Base-by-base conservation (phyloP, 495 filamentous ascomycete genomes). In the Annulohypoxylon bovei region DNA sequence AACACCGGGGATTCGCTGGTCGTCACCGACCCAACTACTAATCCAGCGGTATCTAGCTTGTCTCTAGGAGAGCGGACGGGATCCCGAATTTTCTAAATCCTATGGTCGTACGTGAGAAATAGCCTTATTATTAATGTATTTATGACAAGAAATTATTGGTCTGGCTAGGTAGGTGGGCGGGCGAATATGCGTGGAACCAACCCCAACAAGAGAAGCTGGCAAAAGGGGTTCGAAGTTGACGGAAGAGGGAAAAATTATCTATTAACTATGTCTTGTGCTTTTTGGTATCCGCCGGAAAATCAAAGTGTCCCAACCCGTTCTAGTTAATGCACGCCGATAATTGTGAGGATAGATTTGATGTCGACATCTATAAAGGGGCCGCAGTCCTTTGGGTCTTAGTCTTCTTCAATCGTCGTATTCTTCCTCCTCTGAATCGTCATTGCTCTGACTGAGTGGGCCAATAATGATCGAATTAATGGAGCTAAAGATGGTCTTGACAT, bases 31-130 rank as follows among this genome's bases (percentile, higher is more conserved):
- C 78, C 76, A 78, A 83, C 77, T 82, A 82, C 81, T 82, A 73
- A 69, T 81, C 77, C 62, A 73, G 71, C 77, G 53, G 70, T 78
- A 72, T 64, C 63, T 65, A 52, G 75, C 74, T 81, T 80, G 74
- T 76, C 77, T 80, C 81, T 72, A 80, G 80, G 75, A 81, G 82
- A 84, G 78, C 82, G 79, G 80, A 84, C 82, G 80, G 82, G 81
- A 81, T 81, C 76, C 80, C 81, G 79, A 79, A 72, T 78, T 77
- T 62, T 83, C 81, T 67, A 76, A 42, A 75, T 73, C 75, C 60
- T 82, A 78, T 83, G 82, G 81, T 81, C 80, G 81, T 81, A 83
- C 72, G 75, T 77, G 75, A 12, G 20, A 71, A 57, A 53, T 11
- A 25, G 20, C 11, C 7, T 12, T 47, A 8, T 12, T 23, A 12